These are phyloP conservation scores for Glutinoglossum americanum DNA, from an alignment of 495 filamentous ascomycete genomes.

Conservation along the genomic window DNA sequence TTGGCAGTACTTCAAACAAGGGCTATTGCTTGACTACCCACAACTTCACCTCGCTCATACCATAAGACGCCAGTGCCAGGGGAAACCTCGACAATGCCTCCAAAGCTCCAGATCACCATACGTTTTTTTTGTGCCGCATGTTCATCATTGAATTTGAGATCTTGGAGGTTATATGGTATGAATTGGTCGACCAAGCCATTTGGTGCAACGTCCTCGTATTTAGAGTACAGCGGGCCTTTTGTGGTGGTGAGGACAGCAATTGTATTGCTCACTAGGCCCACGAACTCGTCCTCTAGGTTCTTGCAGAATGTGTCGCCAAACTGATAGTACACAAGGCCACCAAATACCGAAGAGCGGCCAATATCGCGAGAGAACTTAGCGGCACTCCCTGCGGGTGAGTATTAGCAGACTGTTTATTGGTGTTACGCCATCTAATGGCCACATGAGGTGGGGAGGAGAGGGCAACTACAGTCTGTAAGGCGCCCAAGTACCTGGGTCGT, in stretches of 20 bases:
- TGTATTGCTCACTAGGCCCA: neutral
- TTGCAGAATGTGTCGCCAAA: slow-evolving; percentile 4
- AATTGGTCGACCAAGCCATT: slow-evolving; percentile 1
- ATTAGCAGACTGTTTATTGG: neutral
- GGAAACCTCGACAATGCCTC: neutral
- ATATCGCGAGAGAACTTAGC: slow-evolving; percentile 2
- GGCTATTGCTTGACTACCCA: neutral
- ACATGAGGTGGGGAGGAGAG: neutral
- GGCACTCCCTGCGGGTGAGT: neutral
- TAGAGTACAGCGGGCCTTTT: neutral
- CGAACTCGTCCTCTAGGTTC: neutral
- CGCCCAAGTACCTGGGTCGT: neutral
- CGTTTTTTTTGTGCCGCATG: neutral
- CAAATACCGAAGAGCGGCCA: slow-evolving; percentile 1
- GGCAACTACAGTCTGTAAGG: neutral
- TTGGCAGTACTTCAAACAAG: neutral
- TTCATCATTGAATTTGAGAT: neutral
- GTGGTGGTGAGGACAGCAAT: neutral
- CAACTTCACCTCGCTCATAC: neutral
- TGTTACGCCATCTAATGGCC: neutral
- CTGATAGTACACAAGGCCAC: neutral
- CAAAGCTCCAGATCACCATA: slow-evolving; percentile 1
- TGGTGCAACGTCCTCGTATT: neutral
- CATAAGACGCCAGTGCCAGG: neutral
- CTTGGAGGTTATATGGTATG: neutral